Conservation (phyloP, 208 protist species). For the Crithidia expoeki region DNA sequence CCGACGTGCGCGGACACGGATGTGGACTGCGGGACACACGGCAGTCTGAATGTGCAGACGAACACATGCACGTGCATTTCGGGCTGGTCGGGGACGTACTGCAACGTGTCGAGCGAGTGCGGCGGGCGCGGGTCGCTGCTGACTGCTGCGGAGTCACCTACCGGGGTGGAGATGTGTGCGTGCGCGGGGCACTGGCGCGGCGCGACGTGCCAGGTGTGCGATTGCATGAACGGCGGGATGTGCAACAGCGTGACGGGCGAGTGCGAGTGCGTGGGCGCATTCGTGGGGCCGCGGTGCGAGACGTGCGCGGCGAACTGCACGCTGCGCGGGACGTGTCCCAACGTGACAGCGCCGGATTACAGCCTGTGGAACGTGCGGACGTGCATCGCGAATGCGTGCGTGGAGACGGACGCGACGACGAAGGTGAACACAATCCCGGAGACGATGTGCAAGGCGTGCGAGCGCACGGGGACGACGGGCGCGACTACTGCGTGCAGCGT, state of each 20-base stretch:
- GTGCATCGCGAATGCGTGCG: constrained; percentile 46
- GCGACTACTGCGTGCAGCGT: constrained; percentile 8
- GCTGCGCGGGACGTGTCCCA: constrained; percentile 39
- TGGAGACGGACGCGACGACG: constrained; percentile 1
- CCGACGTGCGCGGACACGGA: constrained; percentile 22
- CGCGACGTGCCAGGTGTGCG: constrained; percentile 48
- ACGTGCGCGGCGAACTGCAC: constrained; percentile 44
- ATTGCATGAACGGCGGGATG: constrained; percentile 58
- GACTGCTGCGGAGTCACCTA: constrained; percentile 36
- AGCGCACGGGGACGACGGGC: not conserved
- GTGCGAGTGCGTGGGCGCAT: constrained; percentile 49
- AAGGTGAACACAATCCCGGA: constrained; percentile 20
- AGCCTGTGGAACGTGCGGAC: constrained; percentile 42
- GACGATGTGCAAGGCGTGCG: constrained; percentile 32
- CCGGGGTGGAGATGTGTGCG: constrained; percentile 37
- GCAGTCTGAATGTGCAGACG: constrained; percentile 8
- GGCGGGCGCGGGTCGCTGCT: constrained; percentile 38
- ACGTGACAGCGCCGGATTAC: constrained; percentile 12
- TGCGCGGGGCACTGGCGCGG: constrained; percentile 58
- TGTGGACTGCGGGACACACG: constrained; percentile 28
- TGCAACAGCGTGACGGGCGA: constrained; percentile 35
- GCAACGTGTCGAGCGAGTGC: constrained; percentile 21
- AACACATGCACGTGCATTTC: constrained; percentile 21
- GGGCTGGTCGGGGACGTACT: constrained; percentile 23
- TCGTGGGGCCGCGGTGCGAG: constrained; percentile 49